Evolutionary conservation across 2,329 filamentous ascomycete species (phyloP).

Genomic region (Thielaviopsis euricoi): DNA sequence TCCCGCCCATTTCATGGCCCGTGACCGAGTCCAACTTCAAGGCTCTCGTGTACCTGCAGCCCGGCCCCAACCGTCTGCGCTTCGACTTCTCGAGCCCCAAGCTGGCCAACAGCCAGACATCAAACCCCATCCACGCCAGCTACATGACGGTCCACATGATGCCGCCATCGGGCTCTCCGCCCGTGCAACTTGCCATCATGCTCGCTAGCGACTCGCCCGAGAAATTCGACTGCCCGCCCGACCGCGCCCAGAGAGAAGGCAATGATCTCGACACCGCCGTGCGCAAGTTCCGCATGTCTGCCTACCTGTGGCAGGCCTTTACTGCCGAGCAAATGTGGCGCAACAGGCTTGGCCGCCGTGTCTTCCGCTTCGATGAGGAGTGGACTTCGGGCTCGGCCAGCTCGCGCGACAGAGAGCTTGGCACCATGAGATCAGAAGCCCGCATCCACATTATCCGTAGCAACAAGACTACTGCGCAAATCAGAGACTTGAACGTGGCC

Average conservation of each 20-base stretch:
- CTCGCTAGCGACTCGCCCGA: constrained; percentile 75
- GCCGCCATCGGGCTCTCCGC: constrained; percentile 60
- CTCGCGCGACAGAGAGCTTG: constrained; percentile 51
- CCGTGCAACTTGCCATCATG: constrained; percentile 76
- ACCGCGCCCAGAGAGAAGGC: constrained; percentile 60
- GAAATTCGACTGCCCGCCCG: constrained; percentile 68
- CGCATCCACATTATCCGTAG: constrained; percentile 73
- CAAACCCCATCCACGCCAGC: constrained; percentile 57
- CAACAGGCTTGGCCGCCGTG: constrained; percentile 69
- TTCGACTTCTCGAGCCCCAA: constrained; percentile 82
- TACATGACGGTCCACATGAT: constrained; percentile 77
- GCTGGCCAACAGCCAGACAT: constrained; percentile 49
- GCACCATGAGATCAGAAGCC: constrained; percentile 74
- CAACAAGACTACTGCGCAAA: constrained; percentile 70
- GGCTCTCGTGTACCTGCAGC: constrained; percentile 73
- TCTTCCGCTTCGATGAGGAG: constrained; percentile 85
- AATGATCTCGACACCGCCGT: constrained; percentile 68
- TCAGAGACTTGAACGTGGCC: constrained; percentile 59
- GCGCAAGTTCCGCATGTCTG: constrained; percentile 84
- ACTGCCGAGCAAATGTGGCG: constrained; percentile 93
- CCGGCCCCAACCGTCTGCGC: constrained; percentile 73
- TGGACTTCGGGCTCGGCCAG: constrained; percentile 78
- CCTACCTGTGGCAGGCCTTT: constrained; percentile 93
- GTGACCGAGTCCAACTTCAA: constrained; percentile 86
- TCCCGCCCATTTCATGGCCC: constrained; percentile 72